phyloP scores from a whole-genome alignment of 352 stramenopile species.

The Detonula confervacea region DNA sequence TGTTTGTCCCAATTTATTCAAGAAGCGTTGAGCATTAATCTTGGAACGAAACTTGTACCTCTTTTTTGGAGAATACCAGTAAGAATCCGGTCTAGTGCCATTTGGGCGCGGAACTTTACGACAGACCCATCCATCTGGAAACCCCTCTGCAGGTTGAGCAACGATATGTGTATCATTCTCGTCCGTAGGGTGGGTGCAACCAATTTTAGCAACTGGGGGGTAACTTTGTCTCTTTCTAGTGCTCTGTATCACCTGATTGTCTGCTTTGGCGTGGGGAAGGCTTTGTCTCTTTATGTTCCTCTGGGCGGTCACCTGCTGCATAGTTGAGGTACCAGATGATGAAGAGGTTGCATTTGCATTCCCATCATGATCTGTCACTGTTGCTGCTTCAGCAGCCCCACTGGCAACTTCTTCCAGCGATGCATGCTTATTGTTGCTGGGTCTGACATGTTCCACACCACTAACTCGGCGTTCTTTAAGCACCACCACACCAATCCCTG shows the following conservation, averaged over 20 bases:
- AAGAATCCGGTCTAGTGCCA: constrained; percentile 29
- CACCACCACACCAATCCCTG: constrained; percentile 14
- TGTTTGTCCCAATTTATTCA: constrained; percentile 12
- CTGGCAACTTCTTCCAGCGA: background rate
- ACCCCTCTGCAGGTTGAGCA: constrained; percentile 11
- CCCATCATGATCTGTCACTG: background rate
- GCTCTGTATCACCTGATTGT: background rate
- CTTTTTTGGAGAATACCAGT: constrained; percentile 62
- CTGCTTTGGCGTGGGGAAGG: background rate
- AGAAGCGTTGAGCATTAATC: constrained; percentile 42
- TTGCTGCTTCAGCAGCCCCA: background rate
- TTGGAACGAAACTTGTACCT: constrained; percentile 56
- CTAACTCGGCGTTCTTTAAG: background rate
- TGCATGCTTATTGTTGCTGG: background rate
- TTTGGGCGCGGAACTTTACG: background rate
- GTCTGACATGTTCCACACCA: background rate
- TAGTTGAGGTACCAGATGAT: background rate
- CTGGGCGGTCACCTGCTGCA: background rate
- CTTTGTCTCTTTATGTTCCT: constrained; percentile 14
- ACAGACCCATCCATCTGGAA: constrained; percentile 11
- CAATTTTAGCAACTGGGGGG: background rate
- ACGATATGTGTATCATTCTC: constrained; percentile 2
- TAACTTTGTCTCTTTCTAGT: background rate
- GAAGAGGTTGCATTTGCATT: background rate
- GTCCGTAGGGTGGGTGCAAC: background rate